Evolutionary conservation across 805 yeast species (phyloP).

Genomic region (Yamadazyma philogaea): DNA sequence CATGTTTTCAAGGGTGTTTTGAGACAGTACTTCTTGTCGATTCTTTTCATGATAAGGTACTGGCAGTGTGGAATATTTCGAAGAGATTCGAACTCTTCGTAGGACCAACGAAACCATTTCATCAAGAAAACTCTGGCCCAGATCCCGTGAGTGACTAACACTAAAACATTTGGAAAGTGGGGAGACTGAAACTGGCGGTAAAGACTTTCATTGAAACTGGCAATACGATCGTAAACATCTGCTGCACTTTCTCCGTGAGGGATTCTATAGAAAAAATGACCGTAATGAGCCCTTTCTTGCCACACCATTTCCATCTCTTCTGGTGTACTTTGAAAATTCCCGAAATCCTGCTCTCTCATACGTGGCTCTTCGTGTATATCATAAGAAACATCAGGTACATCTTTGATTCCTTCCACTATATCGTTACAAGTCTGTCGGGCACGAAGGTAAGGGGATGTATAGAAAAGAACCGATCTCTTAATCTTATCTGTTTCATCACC

Average conservation of each 20-base stretch:
- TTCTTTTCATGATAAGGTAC: constrained; percentile 72
- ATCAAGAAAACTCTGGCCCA: constrained; percentile 90
- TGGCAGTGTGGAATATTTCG: constrained; percentile 84
- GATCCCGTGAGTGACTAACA: constrained; percentile 88
- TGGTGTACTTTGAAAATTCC: constrained; percentile 79
- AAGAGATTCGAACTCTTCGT: constrained; percentile 81
- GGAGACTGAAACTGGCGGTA: constrained; percentile 73
- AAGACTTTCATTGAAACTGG: constrained; percentile 84
- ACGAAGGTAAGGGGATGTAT: constrained; percentile 82
- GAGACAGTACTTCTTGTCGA: constrained; percentile 49
- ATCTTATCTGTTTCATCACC: constrained; percentile 11
- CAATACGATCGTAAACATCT: constrained; percentile 87
- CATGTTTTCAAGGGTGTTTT: constrained; percentile 67
- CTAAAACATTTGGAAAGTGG: constrained; percentile 75
- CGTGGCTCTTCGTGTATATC: constrained; percentile 82
- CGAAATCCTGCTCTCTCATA: constrained; percentile 92
- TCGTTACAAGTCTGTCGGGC: constrained; percentile 82
- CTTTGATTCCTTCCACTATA: constrained; percentile 54
- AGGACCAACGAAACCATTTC: constrained; percentile 94
- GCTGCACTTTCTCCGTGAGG: constrained; percentile 97
- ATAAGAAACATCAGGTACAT: constrained; percentile 43
- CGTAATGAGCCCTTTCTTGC: constrained; percentile 83
- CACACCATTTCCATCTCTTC: constrained; percentile 79
- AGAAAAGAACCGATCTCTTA: constrained; percentile 55
- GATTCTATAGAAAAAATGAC: constrained; percentile 75